Base-by-base conservation (phyloP, 2,329 filamentous ascomycete genomes). In the Pleomassaria siparia region DNA sequence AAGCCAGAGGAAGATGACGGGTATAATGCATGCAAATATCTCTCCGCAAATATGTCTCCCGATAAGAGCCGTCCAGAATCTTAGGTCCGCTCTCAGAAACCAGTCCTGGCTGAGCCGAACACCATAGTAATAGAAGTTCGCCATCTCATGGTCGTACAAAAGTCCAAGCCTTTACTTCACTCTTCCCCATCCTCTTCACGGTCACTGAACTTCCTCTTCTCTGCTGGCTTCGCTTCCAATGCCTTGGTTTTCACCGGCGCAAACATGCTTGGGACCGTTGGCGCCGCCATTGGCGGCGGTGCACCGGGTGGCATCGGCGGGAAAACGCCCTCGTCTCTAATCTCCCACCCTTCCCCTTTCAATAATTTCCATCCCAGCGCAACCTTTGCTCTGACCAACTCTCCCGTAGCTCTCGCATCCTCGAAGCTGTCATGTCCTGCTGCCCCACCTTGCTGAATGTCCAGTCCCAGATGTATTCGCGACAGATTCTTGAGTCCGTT, bases 381-480 rank as follows among this genome's bases (percentile, higher is more conserved):
- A 5, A 95, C 79, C 67, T 85, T 88, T 41, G 84, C 78, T 39
- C 87, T 77, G 0, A 95, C 88, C 43, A 99, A 71, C 50, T 97
- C 91, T 0, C 92, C 94, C 0, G 95, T 92, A 0, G 91, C 89
- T 39, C 86, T 81, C 0, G 94, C 90, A 65, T 99, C 94, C 69
- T 99, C 94, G 21, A 86, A 87, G 21, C 89, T 95, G 72, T 99
- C 94, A 69, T 99, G 94, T 0, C 94, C 94, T 15, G 72, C 54
- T 49, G 75, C 73, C 11, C 74, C 80, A 35, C 85, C 87, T 28
- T 83, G 83, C 70, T 99, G 94, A 29, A 99, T 96, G 44, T 85
- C 81, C 21, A 85, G 79, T 47, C 85, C 80, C 6, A 99, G 79
- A 50, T 87, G 76, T n/a, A 73, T 76, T 40, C 84, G 80, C 65